Percentiles rank a stretch among this genome's conserved stretches.
These are phyloP conservation scores for Dioszegia crocea DNA, from an alignment of 768 basidiomycete genomes.

Conservation along the genomic window DNA sequence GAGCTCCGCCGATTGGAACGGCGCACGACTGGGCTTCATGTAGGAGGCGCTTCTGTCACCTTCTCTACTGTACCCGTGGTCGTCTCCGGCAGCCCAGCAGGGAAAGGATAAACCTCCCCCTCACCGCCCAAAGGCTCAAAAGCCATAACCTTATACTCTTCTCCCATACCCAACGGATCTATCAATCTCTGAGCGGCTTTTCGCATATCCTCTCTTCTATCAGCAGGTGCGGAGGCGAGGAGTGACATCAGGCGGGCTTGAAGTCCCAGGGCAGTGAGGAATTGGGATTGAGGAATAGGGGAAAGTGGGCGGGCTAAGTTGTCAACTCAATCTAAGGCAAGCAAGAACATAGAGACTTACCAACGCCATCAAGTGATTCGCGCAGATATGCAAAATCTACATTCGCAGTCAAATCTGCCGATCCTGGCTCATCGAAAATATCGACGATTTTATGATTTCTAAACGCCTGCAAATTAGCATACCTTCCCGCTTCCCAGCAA, in stretches of 20 bases:
- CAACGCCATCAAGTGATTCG: slow-evolving; percentile 67
- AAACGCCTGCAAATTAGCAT: slow-evolving; percentile 68
- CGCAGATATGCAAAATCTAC: slow-evolving; percentile 88
- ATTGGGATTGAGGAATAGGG: slow-evolving; percentile 68
- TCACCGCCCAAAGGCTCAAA: slow-evolving; percentile 45
- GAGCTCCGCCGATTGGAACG: no score
- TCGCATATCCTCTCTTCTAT: slow-evolving; percentile 56
- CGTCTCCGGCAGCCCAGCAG: not conserved
- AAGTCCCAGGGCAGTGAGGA: slow-evolving; percentile 76
- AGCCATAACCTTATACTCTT: slow-evolving; percentile 77
- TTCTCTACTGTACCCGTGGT: no score
- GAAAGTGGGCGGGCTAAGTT: slow-evolving; percentile 54
- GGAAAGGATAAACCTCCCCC: slow-evolving; percentile 30
- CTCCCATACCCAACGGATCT: slow-evolving; percentile 77
- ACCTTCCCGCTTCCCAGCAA: not conserved
- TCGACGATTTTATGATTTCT: slow-evolving; percentile 78
- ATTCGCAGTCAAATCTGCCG: slow-evolving; percentile 90
- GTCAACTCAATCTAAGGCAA: not conserved
- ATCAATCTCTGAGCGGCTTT: slow-evolving; percentile 67
- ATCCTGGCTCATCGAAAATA: slow-evolving; percentile 76
- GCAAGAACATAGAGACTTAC: slow-evolving; percentile 54
- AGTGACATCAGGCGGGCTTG: slow-evolving; percentile 63
- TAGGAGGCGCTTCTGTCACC: not conserved
- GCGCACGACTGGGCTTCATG: no score
- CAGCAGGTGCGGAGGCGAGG: slow-evolving; percentile 54